Percentiles rank a stretch among this genome's conserved stretches.
phyloP scores from a whole-genome alignment of 208 protist species.

The Naegleria fowleri region DNA sequence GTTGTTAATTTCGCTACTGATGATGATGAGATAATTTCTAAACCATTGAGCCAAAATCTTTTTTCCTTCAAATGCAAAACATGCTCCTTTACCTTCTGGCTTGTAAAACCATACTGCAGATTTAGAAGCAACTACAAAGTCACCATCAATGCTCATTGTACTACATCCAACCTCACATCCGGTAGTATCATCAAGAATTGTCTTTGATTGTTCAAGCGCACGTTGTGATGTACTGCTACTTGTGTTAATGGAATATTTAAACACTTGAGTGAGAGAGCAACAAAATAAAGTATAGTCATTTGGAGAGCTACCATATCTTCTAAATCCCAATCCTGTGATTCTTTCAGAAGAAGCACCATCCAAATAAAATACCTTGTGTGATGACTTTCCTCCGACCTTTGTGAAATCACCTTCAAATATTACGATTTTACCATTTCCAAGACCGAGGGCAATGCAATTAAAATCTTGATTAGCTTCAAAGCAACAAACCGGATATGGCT shows the following conservation, averaged over 20 bases:
- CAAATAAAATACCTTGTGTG: not conserved
- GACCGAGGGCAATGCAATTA: conserved; percentile 65
- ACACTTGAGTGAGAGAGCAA: conserved; percentile 21
- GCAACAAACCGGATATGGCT: conserved; percentile 55
- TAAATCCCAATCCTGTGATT: conserved; percentile 9
- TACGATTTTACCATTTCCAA: conserved; percentile 69
- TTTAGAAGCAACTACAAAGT: not conserved
- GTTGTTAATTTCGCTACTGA: conserved; percentile 48
- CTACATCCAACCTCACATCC: conserved; percentile 7
- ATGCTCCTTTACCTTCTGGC: conserved; percentile 53
- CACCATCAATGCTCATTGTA: conserved; percentile 19
- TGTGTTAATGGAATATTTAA: conserved; percentile 18
- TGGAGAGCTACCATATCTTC: conserved; percentile 40
- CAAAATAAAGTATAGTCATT: conserved; percentile 40
- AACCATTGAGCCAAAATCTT: conserved; percentile 65
- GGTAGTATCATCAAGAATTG: not conserved
- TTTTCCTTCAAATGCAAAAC: conserved; percentile 63
- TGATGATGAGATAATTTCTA: conserved; percentile 69
- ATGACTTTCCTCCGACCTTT: conserved; percentile 27
- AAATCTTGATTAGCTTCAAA: conserved; percentile 73
- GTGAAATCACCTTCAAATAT: conserved; percentile 41
- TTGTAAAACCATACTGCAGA: conserved; percentile 56
- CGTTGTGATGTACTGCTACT: not conserved
- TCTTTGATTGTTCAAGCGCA: not conserved
- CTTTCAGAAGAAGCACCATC: not conserved